Percentiles rank a stretch among this genome's conserved stretches.
Conservation (phyloP, 2,329 filamentous ascomycete genomes). For the Sporothrix brasiliensis region DNA sequence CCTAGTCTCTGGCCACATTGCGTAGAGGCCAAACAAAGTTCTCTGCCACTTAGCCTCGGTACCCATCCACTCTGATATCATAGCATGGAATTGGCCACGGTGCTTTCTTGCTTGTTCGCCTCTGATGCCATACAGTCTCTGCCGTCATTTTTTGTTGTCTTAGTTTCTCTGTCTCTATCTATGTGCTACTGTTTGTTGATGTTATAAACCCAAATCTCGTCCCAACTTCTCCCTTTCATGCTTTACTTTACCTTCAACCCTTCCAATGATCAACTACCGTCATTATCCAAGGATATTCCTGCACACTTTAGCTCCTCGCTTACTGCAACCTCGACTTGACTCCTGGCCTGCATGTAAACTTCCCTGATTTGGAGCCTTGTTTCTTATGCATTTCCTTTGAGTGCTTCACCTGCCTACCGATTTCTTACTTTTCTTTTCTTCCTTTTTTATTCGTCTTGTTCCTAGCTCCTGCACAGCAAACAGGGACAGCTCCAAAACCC, state of each 20-base stretch:
- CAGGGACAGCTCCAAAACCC: conserved; percentile 14
- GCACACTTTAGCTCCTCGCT: neutral
- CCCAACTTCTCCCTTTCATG: neutral
- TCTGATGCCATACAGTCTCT: no score
- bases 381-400: neutral
- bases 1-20: neutral
- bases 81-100: no score
- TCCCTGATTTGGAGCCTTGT: conserved; percentile 11
- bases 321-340: neutral
- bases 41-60: neutral
- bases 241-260: neutral
- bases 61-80: no score
- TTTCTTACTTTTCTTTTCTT: neutral
- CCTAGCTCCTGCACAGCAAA: conserved; percentile 10
- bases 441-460: neutral
- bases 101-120: no score
- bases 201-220: neutral
- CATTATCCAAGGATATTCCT: neutral
- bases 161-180: neutral
- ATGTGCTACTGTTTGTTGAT: neutral
- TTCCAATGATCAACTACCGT: neutral
- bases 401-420: neutral
- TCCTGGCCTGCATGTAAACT: conserved; percentile 10
- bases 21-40: neutral
- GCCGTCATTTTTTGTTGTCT: no score